These are phyloP conservation scores for Cicer arietinum DNA, from an alignment of 306 rosid species.

Conservation along the genomic window DNA sequence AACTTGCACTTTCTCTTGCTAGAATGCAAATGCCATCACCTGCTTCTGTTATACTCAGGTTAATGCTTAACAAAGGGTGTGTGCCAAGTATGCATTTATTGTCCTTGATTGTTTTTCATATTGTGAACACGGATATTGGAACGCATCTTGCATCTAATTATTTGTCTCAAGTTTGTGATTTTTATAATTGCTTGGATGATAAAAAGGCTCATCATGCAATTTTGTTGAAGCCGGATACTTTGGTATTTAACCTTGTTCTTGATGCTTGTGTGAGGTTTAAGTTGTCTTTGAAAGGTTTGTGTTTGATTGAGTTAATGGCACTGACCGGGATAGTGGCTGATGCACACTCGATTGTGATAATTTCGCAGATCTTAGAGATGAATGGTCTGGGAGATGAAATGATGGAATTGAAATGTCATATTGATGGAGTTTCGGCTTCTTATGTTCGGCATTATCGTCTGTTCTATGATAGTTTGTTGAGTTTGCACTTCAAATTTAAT, in stretches of 20 bases:
- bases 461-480: conserved; percentile 82
- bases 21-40: conserved; percentile 70
- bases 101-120: conserved; percentile 63
- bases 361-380: conserved; percentile 73
- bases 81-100: conserved; percentile 63
- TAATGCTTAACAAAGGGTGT: conserved; percentile 57
- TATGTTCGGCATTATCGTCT: conserved; percentile 61
- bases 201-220: conserved; percentile 47
- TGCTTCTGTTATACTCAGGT: conserved; percentile 58
- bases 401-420: conserved; percentile 58
- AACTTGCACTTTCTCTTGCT: conserved; percentile 70
- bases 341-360: conserved; percentile 66
- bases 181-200: conserved; percentile 48
- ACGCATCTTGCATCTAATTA: conserved; percentile 68
- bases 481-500: conserved; percentile 79
- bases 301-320: conserved; percentile 67
- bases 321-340: conserved; percentile 54
- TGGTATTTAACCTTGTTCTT: conserved; percentile 79
- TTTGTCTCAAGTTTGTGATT: conserved; percentile 63
- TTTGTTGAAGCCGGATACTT: conserved; percentile 56
- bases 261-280: conserved; percentile 82
- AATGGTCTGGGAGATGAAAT: conserved; percentile 82
- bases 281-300: conserved; percentile 65
- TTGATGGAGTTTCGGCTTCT: conserved; percentile 58
- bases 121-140: conserved; percentile 77